Base-by-base conservation (phyloP, 2,329 filamentous ascomycete genomes). In the Verticillium albo-atrum region DNA sequence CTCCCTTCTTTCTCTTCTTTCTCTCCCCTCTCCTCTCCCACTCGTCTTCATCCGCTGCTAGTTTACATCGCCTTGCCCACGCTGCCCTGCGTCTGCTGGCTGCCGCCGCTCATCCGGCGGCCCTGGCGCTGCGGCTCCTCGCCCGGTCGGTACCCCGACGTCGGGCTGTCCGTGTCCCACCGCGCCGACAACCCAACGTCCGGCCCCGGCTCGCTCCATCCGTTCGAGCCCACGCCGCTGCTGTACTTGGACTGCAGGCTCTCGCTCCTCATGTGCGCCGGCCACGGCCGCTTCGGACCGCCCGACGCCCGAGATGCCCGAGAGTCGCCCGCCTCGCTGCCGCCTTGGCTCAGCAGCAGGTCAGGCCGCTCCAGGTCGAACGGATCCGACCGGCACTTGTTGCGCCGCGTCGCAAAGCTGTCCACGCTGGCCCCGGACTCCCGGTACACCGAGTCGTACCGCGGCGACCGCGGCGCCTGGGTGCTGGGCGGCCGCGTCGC, bases 321-420 rank as follows among this genome's bases (percentile, higher is more conserved):
- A 54, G 62, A 63, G 30, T 63, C 61, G 37, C 67, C 68, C 12
- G 63, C 66, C 7, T 66, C 67, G 61, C 68, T 69, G 60, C 68
- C 68, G 60, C 42, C 42, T 68, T 68, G 3, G 72, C 69, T 66
- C 52, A 66, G 66, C 3, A 78, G 72, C 6, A 82, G 71, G 65
- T 83, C 76, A 34, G 82, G 76, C 51, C 77, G 71, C 67, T 88
- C 85, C n/a, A 88, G 75, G 64, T 89, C 86, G 66, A 88, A 88
- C 2, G 84, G 85, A 63, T 88, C 85, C 2, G 84, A 87, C 52
- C 84, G 82, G 68, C 86, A 84, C 66, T 84, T 85, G 66, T 81
- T 81, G 58, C 81, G 78, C 17, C 75, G 72, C 6, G 74, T 77
- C 52, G 75, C 76, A 52, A 79, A 75, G n/a, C 76, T 79, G 34